These are phyloP conservation scores for Psidium friedrichsthalianum DNA, from an alignment of 345 rosid genomes.

Conservation along the genomic window DNA sequence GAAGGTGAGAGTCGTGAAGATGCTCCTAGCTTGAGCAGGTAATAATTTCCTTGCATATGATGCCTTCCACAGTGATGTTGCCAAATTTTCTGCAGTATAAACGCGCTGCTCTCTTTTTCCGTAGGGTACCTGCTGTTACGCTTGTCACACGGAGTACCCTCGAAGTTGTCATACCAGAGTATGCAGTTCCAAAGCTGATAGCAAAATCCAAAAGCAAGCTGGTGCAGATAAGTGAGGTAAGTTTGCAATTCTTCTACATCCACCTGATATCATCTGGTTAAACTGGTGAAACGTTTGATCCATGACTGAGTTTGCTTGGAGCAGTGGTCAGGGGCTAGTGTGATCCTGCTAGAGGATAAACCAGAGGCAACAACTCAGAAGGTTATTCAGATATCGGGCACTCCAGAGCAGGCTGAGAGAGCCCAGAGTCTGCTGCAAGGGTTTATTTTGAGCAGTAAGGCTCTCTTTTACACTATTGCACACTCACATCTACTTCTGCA, in stretches of 20 bases:
- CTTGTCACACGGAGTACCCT: slow-evolving; percentile 90
- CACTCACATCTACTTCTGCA: not conserved
- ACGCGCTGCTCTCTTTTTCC: not conserved
- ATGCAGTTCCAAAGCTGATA: slow-evolving; percentile 73
- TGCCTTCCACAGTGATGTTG: not conserved
- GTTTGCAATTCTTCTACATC: not conserved
- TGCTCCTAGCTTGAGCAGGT: slow-evolving; percentile 56
- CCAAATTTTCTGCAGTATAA: not conserved
- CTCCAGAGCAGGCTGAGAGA: slow-evolving; percentile 92
- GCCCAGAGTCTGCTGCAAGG: slow-evolving; percentile 98
- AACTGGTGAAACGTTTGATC: not conserved
- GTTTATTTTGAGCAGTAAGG: slow-evolving; percentile 91
- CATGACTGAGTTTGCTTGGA: not conserved
- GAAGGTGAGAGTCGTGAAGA: slow-evolving; percentile 75
- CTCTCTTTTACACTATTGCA: not conserved
- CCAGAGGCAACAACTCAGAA: slow-evolving; percentile 54
- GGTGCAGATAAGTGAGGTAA: slow-evolving; percentile 89
- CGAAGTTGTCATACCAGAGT: slow-evolving; percentile 89
- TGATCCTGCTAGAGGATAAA: slow-evolving; percentile 64
- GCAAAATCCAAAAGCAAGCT: slow-evolving; percentile 87
- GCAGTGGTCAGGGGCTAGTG: slow-evolving; percentile 92
- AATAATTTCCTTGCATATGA: not conserved
- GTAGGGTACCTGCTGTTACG: slow-evolving; percentile 51
- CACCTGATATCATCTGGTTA: not conserved
- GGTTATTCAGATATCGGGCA: slow-evolving; percentile 80